A percentile compares a stretch with the other conserved stretches of the same genome.
phyloP scores from a whole-genome alignment of 1,284 basidiomycete genomes.

The Apiotrichum laibachii region DNA sequence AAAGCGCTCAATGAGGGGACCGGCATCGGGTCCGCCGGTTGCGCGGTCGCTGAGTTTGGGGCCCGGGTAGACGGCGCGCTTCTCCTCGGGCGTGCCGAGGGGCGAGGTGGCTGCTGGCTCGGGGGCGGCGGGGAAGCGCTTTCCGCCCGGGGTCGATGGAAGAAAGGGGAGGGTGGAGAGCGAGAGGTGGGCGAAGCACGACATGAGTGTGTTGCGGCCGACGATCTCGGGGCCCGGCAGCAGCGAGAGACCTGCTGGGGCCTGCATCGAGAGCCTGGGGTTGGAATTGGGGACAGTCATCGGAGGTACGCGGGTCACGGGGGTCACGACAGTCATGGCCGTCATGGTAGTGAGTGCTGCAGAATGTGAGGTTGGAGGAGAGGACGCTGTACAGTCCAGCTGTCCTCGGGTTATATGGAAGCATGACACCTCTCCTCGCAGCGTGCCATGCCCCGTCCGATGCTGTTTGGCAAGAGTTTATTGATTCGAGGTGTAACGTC shows the following conservation, averaged over 20 bases:
- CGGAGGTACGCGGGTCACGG: no score
- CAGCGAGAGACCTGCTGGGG: constrained; percentile 25
- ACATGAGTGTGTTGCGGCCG: constrained; percentile 38
- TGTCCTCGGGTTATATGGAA: no score
- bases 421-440: no score
- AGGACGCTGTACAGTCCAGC: no score
- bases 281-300: not conserved
- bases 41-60: constrained; percentile 44
- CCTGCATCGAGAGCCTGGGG: constrained; percentile 6
- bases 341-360: no score
- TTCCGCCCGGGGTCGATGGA: constrained; percentile 9
- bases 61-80: constrained; percentile 41
- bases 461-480: no score
- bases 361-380: no score
- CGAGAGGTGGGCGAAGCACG: constrained; percentile 33
- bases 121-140: constrained; percentile 29
- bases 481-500: no score
- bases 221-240: constrained; percentile 30
- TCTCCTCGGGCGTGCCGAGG: constrained; percentile 37
- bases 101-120: constrained; percentile 21
- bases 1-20: constrained; percentile 48
- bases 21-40: constrained; percentile 47
- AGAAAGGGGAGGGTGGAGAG: constrained; percentile 21
- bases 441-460: no score
- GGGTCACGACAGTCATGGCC: no score